Conservation (phyloP, 768 basidiomycete species). For the Mycena albidolilacea region DNA sequence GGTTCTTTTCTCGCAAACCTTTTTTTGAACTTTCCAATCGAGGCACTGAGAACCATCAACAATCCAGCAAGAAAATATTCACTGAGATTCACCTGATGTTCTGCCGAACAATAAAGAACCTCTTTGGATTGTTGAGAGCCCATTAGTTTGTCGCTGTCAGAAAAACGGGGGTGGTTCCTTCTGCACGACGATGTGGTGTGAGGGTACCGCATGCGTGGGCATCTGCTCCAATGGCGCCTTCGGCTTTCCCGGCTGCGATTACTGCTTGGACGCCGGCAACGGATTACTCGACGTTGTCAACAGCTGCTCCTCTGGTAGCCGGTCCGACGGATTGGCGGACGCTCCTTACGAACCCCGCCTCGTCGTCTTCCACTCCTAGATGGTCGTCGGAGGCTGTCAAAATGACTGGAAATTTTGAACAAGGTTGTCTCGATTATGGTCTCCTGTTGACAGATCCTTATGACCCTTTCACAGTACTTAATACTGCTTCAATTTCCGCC, state of each 20-base stretch:
- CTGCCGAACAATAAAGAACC: conserved; percentile 34
- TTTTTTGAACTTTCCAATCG: conserved; percentile 15
- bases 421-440: no score
- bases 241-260: conserved; percentile 12
- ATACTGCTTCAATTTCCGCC: no score
- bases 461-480: no score
- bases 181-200: conserved; percentile 24
- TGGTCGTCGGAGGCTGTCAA: background rate
- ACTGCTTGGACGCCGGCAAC: conserved; percentile 7
- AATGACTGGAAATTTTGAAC: no score
- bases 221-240: conserved; percentile 16
- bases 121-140: conserved; percentile 40
- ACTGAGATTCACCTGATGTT: conserved; percentile 21
- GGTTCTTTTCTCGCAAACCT: conserved; percentile 22
- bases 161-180: conserved; percentile 4
- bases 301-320: conserved; percentile 11
- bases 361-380: conserved; percentile 23
- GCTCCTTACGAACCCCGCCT: background rate
- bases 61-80: background rate
- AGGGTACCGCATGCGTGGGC: conserved; percentile 13
- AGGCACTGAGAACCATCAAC: conserved; percentile 2
- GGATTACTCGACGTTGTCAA: conserved; percentile 21
- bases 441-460: no score
- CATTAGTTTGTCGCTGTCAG: conserved; percentile 24
- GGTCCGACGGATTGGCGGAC: conserved; percentile 20